phyloP scores from a whole-genome alignment of 768 basidiomycete species.

The Grammothele lineata region DNA sequence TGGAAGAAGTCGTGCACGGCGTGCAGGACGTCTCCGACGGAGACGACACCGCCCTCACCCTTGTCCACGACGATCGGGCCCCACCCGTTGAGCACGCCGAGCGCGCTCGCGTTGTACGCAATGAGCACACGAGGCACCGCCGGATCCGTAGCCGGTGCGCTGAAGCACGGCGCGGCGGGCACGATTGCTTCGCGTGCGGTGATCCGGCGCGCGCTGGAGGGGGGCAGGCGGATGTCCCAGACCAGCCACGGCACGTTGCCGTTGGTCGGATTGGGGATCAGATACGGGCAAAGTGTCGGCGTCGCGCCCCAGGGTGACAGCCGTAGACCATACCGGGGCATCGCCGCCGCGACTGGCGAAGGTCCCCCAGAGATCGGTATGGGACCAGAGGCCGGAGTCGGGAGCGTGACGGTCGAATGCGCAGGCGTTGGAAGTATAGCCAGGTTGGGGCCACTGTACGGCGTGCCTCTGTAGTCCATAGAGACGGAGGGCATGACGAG shows the following conservation, averaged over 20 bases:
- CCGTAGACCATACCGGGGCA: no score
- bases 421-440: no score
- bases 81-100: conserved; percentile 31
- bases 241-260: conserved; percentile 24
- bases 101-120: conserved; percentile 15
- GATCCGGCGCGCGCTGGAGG: conserved; percentile 27
- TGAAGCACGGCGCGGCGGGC: conserved; percentile 11
- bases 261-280: conserved; percentile 31
- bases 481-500: no score
- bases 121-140: conserved; percentile 21
- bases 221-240: conserved; percentile 35
- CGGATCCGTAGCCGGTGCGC: no score
- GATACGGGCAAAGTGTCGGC: conserved; percentile 12
- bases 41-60: conserved; percentile 23
- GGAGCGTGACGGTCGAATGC: no score
- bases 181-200: conserved; percentile 25
- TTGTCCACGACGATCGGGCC: conserved; percentile 44
- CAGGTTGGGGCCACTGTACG: no score
- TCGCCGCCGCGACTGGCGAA: no score
- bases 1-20: conserved; percentile 49
- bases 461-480: no score
- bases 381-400: no score
- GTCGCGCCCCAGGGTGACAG: no score
- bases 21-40: conserved; percentile 42
- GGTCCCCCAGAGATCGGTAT: no score